Base-by-base conservation (phyloP, 2,329 filamentous ascomycete genomes). In the Fusarium denticulatum region DNA sequence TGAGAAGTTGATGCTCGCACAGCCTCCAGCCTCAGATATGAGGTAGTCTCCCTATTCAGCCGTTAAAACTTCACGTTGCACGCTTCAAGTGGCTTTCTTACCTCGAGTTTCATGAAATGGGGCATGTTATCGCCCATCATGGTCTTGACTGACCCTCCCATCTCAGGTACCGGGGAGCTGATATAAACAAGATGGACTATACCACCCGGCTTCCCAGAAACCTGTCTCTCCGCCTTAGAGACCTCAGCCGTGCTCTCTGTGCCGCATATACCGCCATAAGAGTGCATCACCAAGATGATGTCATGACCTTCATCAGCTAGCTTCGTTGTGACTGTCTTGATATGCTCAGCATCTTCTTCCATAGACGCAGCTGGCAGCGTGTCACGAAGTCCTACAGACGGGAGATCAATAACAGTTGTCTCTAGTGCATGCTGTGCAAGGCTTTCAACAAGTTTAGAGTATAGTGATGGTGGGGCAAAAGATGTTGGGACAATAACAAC, bases 171-270 rank as follows among this genome's bases (percentile, higher is more conserved):
- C 12, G 52, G 52, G 22, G 52, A 56, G 26, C 52, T 42, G 8
- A 56, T 24, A 4, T 56, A 42, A 15, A 42, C 0, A 4, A 55
- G 50, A 28, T 39, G 34, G 12, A 39, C 11, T 22, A 55, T 37
- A n/a, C 50, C 50, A 0, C 50, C 24, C 5, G 1, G 0, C 2
- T 30, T 14, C 1, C 34, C 14, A 10, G 5, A 1, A 3, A 1
- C 14, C 18, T 39, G 24, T 12, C 50, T 39, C 2, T n/a, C 34
- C 1, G 20, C 7, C 3, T 9, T 55, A 0, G 50, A 30, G 1
- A 39, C 20, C 0, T 11, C 24, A 5, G 10, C 34, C 7, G 50
- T 39, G 5, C 50, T 55, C 26, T 55, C 50, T n/a, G 50, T 39
- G 8, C 50, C 50, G 20, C 50, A 55, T 14, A 55, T 55, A 10